Conservation (phyloP, 2,329 filamentous ascomycete species). For the Leptosphaerulina australis region DNA sequence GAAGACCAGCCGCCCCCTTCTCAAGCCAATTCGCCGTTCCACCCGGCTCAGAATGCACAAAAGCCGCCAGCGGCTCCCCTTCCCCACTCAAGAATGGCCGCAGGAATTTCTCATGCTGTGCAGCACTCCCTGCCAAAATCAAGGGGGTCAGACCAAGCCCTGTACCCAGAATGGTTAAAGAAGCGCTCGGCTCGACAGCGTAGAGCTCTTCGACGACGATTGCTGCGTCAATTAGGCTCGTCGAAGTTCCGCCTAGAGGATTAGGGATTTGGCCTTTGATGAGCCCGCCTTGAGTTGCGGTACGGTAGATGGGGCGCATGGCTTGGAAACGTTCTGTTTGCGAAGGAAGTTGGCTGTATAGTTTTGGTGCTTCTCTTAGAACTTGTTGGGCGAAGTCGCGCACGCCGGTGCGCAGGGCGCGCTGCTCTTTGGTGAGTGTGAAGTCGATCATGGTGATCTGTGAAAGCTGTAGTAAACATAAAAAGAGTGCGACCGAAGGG, state of each 20-base stretch:
- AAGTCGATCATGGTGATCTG: conserved; percentile 29
- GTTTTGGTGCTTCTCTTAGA: conserved; percentile 20
- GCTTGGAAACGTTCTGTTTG: conserved; percentile 55
- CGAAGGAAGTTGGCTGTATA: conserved; percentile 22
- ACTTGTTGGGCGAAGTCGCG: conserved; percentile 11
- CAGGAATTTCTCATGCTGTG: conserved; percentile 54
- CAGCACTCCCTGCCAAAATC: conserved; percentile 52
- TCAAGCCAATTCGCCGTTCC: conserved; percentile 61
- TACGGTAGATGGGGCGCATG: conserved; percentile 55
- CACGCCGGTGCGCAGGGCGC: conserved; percentile 13
- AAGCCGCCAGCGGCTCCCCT: conserved; percentile 57
- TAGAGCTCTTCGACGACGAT: conserved; percentile 62
- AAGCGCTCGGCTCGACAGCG: conserved; percentile 56
- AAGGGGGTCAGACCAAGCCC: conserved; percentile 60
- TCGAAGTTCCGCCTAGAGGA: conserved; percentile 54
- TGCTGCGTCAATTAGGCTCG: conserved; percentile 55
- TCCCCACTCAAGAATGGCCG: conserved; percentile 54
- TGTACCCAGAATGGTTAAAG: conserved; percentile 59
- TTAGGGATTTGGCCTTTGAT: conserved; percentile 57
- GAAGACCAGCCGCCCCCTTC: conserved; percentile 55
- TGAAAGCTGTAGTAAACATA: no score
- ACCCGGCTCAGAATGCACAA: conserved; percentile 60
- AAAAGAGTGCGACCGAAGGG: no score
- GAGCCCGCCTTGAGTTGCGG: conserved; percentile 53
- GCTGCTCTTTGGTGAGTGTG: conserved; percentile 17